A percentile compares a stretch with the other conserved stretches of the same genome.
phyloP scores from a whole-genome alignment of 2,329 filamentous ascomycete species.

The Echinosphaeria canescens region DNA sequence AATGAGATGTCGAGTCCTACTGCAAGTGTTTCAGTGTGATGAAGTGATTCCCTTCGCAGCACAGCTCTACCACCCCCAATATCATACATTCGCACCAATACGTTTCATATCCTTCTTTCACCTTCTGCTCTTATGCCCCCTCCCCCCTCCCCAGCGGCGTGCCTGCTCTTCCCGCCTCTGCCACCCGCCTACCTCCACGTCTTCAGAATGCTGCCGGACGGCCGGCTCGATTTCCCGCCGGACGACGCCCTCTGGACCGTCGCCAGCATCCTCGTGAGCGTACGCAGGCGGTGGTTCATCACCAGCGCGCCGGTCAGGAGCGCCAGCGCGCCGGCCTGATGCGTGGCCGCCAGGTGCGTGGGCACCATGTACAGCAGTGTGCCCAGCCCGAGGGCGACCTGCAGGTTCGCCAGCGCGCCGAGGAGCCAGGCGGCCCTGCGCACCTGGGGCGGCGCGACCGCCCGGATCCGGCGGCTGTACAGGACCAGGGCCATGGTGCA shows the following conservation, averaged over 20 bases:
- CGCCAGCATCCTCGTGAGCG: conserved; percentile 42
- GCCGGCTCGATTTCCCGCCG: too few relatives aligned
- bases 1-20: too few relatives aligned
- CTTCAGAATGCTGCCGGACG: too few relatives aligned
- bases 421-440: conserved; percentile 55
- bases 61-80: too few relatives aligned
- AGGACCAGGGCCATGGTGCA: conserved; percentile 58
- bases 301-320: conserved; percentile 67
- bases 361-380: conserved; percentile 93
- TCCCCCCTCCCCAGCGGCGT: too few relatives aligned
- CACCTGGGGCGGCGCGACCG: conserved; percentile 38
- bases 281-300: conserved; percentile 55
- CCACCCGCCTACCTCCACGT: conserved; percentile 1
- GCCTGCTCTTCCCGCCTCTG: too few relatives aligned
- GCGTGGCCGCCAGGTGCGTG: conserved; percentile 65
- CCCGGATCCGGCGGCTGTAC: conserved; percentile 49
- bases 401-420: conserved; percentile 61
- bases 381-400: conserved; percentile 71
- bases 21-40: too few relatives aligned
- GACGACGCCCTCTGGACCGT: conserved; percentile 36
- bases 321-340: conserved; percentile 79
- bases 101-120: too few relatives aligned
- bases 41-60: too few relatives aligned
- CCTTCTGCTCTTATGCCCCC: too few relatives aligned
- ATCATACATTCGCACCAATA: too few relatives aligned